Base-by-base conservation (phyloP, 208 protist genomes). In the Lotmaria passim region DNA sequence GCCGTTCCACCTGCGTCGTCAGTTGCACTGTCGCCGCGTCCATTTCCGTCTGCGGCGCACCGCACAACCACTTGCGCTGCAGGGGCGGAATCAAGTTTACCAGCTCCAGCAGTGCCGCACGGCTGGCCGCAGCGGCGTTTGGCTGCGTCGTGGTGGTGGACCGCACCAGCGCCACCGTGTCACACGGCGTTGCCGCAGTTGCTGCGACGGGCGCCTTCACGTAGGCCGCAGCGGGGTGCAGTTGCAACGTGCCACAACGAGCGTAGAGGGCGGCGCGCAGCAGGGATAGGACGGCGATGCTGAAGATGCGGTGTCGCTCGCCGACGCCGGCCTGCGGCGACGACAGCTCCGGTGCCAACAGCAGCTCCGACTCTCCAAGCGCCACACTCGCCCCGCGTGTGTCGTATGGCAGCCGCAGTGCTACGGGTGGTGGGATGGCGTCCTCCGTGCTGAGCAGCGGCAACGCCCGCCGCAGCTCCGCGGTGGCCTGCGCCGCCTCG, bases 361-460 rank as follows among this genome's bases (percentile, higher is more conserved):
- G 12, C 30, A 96, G 48, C 44, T 92, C 84, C 26, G 75, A 75
- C 14, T 62, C 52, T 28, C 91, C 86, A 11, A 93, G 68, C 0
- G 79, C 80, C 15, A 93, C 58, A 67, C 88, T 91, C 33, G 79
- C 78, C 7, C 73, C 85, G 17, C 14, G 44, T 0, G 83, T 75
- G 53, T 82, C 75, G 71, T 87, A 93, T 39, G 91, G 91, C 41
- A 96, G 52, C 6, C 87, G 86, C 19, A 93, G 33, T 19, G 81
- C 74, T 19, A 93, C 70, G 7, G 86, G 86, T 21, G 73, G 71
- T 21, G 87, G 91, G 23, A 87, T 41, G 7, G 72, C 56, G 4
- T 60, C 63, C 26, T 65, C 60, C 26, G 63, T 70, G 44, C 83
- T 81, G 19, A 82, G 52, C 19, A 91, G 51, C 19, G 85, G 78